Evolutionary conservation across 192 early-diverging fungal genomes (phyloP).

Genomic region (Coemansia erecta): DNA sequence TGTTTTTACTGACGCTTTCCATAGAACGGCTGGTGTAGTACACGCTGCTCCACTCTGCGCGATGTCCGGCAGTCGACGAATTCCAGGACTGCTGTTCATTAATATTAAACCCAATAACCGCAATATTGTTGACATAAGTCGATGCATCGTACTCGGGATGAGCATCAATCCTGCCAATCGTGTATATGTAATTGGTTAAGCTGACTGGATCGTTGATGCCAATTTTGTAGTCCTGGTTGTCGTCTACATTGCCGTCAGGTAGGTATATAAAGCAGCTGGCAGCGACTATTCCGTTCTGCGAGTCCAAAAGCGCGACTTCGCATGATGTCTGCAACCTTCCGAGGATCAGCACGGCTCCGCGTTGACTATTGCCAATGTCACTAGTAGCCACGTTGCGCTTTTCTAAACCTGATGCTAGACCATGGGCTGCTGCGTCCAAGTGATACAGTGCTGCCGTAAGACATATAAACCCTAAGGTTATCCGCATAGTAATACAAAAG

Average conservation of each 20-base stretch:
- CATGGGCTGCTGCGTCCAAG: too few relatives aligned
- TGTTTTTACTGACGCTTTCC: background rate
- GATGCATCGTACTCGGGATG: constrained; percentile 35
- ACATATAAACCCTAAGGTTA: too few relatives aligned
- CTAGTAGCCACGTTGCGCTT: constrained; percentile 17
- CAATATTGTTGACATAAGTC: constrained; percentile 45
- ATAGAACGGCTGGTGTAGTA: background rate
- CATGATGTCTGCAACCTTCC: constrained; percentile 37
- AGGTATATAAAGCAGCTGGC: constrained; percentile 39
- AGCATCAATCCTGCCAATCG: constrained; percentile 22
- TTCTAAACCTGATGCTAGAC: too few relatives aligned
- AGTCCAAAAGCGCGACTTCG: constrained; percentile 42
- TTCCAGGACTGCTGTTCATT: constrained; percentile 1
- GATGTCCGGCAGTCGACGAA: background rate
- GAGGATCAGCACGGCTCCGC: constrained; percentile 29
- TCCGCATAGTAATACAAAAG: too few relatives aligned
- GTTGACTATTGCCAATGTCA: constrained; percentile 13
- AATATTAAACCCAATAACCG: constrained; percentile 23
- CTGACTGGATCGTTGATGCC: background rate
- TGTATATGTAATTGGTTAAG: constrained; percentile 4
- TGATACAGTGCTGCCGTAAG: too few relatives aligned
- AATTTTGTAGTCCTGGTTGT: constrained; percentile 2
- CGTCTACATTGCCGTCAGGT: constrained; percentile 22
- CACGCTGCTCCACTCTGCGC: constrained; percentile 1
- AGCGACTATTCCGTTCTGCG: constrained; percentile 19